Evolutionary conservation across 2,329 filamentous ascomycete genomes (phyloP).

Genomic region (Pseudocercospora fijiensis): DNA sequence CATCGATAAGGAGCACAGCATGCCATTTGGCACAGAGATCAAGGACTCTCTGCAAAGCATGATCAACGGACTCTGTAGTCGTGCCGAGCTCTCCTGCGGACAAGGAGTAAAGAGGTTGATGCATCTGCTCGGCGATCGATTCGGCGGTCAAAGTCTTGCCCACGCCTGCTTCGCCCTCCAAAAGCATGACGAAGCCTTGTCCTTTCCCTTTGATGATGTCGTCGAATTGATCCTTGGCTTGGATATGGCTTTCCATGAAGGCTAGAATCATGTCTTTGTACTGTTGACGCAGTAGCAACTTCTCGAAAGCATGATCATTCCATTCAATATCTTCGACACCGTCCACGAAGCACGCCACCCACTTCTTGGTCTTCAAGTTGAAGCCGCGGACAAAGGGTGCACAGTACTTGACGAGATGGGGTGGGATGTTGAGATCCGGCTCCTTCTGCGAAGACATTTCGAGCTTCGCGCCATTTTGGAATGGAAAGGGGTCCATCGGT

Average conservation of each 20-base stretch:
- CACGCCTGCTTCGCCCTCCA: slow-evolving; percentile 40
- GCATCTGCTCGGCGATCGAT: slow-evolving; percentile 36
- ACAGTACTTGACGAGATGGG: slow-evolving; percentile 1
- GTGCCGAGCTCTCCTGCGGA: slow-evolving; percentile 24
- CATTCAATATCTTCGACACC: slow-evolving; percentile 2
- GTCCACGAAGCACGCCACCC: background rate
- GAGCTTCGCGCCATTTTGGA: background rate
- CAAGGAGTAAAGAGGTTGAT: slow-evolving; percentile 44
- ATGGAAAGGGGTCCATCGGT: background rate
- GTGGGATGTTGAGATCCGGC: background rate
- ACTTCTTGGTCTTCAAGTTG: slow-evolving; percentile 10
- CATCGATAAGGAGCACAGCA: slow-evolving; percentile 58
- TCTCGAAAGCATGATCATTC: slow-evolving; percentile 4
- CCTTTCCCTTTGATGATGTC: slow-evolving; percentile 27
- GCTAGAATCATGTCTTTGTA: slow-evolving; percentile 23
- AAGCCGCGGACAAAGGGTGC: slow-evolving; percentile 10
- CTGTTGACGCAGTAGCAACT: slow-evolving; percentile 9
- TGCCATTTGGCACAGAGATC: slow-evolving; percentile 53
- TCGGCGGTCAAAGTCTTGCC: slow-evolving; percentile 38
- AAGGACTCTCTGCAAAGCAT: slow-evolving; percentile 33
- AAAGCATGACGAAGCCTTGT: slow-evolving; percentile 38
- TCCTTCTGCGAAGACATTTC: background rate
- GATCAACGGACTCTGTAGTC: slow-evolving; percentile 16
- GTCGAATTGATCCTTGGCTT: slow-evolving; percentile 11
- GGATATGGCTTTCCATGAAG: slow-evolving; percentile 16